Conservation (phyloP, 805 yeast genomes). For the Debaryomyces prosopidis region DNA sequence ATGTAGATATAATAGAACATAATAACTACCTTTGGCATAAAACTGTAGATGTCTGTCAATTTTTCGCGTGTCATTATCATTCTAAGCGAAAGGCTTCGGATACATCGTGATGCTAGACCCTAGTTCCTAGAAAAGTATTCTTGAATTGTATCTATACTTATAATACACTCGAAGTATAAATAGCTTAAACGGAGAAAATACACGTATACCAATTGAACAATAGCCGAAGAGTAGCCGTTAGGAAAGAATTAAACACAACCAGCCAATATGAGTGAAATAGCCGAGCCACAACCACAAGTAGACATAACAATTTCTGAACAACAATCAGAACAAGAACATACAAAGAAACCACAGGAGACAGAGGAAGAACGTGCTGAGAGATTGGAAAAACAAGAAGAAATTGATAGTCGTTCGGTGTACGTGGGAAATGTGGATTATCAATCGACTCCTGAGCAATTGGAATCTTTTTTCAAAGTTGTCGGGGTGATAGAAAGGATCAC, state of each 20-base stretch:
- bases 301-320: neutral
- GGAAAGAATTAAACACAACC: neutral
- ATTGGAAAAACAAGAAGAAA: constrained; percentile 42
- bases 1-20: neutral
- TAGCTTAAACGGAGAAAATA: no score
- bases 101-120: neutral
- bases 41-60: neutral
- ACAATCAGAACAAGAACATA: constrained; percentile 4
- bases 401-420: constrained; percentile 54
- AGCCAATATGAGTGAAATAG: constrained; percentile 7
- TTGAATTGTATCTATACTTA: no score
- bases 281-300: constrained; percentile 5
- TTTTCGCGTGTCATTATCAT: neutral
- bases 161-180: no score
- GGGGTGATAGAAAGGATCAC: constrained; percentile 56
- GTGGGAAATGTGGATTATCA: constrained; percentile 52
- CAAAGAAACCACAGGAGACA: constrained; percentile 18
- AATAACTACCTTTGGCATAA: no score
- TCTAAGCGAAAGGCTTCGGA: neutral
- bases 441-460: constrained; percentile 52
- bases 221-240: neutral
- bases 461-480: constrained; percentile 41
- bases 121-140: no score
- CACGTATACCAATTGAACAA: neutral
- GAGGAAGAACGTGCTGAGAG: constrained; percentile 33